Conservation (phyloP, 306 rosid species). For the Quercus wislizeni region DNA sequence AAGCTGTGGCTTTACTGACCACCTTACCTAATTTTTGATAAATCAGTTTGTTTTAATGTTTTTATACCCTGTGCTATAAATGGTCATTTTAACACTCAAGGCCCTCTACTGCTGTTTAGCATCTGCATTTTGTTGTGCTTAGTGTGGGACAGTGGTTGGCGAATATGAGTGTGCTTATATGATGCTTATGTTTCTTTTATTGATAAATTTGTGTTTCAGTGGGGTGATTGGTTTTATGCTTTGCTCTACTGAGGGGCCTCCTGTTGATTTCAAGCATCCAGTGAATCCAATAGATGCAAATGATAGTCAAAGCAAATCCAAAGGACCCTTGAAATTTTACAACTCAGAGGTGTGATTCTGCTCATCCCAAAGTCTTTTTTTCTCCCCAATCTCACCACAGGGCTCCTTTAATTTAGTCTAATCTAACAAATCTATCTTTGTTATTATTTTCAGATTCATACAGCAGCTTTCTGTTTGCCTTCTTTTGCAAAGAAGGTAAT, state of each 20-base stretch:
- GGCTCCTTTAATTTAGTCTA: not conserved
- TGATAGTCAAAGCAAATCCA: conserved; percentile 30
- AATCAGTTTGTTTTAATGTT: not conserved
- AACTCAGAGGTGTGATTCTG: conserved; percentile 72
- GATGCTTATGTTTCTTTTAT: conserved; percentile 19
- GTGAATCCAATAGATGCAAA: conserved; percentile 65
- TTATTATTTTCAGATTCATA: conserved; percentile 59
- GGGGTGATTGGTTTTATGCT: conserved; percentile 99
- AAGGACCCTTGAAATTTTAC: conserved; percentile 75
- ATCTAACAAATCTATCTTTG: not conserved
- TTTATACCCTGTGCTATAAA: not conserved
- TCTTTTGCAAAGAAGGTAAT: conserved; percentile 90
- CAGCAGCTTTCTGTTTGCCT: conserved; percentile 96
- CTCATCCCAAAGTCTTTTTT: not conserved
- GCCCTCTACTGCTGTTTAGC: not conserved
- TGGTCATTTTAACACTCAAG: not conserved
- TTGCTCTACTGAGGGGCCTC: conserved; percentile 95
- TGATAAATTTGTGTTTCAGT: conserved; percentile 41
- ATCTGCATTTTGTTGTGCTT: not conserved
- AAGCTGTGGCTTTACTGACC: not conserved
- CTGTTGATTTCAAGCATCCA: conserved; percentile 91
- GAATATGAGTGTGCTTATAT: not conserved
- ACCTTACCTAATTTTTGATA: not conserved
- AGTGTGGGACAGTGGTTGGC: not conserved
- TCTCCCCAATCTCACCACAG: not conserved